These are phyloP conservation scores for Gelatoporia subvermispora DNA, from an alignment of 768 basidiomycete species.

Conservation along the genomic window DNA sequence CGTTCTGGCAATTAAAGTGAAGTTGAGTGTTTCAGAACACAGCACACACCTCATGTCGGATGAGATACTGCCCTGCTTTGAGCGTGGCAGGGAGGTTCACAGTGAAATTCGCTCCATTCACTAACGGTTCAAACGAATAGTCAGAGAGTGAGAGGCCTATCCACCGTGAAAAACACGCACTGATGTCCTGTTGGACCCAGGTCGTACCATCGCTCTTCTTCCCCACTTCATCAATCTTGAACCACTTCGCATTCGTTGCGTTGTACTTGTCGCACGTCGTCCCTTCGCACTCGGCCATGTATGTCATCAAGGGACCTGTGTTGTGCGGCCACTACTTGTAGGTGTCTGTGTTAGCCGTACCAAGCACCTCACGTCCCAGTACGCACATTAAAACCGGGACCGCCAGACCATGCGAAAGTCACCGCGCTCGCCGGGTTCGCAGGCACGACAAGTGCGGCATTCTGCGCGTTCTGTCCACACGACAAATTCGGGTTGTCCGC, in stretches of 20 bases:
- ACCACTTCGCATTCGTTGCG: constrained; percentile 59
- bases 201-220: constrained; percentile 15
- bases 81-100: constrained; percentile 39
- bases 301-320: constrained; percentile 69
- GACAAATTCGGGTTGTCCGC: constrained; percentile 48
- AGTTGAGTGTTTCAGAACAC: no score
- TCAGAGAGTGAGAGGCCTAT: background rate
- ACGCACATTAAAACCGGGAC: constrained; percentile 26
- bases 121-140: constrained; percentile 15
- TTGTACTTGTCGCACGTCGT: constrained; percentile 60
- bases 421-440: constrained; percentile 58
- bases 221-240: constrained; percentile 46
- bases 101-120: constrained; percentile 18
- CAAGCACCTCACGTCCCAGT: no score
- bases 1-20: background rate
- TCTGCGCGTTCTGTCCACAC: constrained; percentile 52
- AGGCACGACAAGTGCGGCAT: constrained; percentile 42
- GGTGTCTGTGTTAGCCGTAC: background rate
- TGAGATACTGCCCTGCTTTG: constrained; percentile 64
- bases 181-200: constrained; percentile 27
- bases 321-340: constrained; percentile 47
- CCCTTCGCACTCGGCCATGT: constrained; percentile 60
- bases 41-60: constrained; percentile 54
- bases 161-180: constrained; percentile 14
- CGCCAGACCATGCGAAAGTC: constrained; percentile 52